phyloP scores from a whole-genome alignment of 352 stramenopile species.

The Phytophthora fragariaefolia region DNA sequence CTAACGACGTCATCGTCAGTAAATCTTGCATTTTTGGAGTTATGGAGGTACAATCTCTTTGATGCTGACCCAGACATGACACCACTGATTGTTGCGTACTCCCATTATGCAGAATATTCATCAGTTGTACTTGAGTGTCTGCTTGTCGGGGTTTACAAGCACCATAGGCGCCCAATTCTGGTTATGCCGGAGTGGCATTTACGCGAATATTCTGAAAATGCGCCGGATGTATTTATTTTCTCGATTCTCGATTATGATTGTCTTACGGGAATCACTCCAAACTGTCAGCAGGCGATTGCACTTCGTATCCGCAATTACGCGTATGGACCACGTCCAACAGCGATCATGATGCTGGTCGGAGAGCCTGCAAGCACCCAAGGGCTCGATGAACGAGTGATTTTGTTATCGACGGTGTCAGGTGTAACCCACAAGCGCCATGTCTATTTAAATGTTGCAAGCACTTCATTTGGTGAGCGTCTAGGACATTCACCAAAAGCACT shows the following conservation, averaged over 20 bases:
- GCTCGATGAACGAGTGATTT: slow-evolving; percentile 43
- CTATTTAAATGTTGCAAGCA: slow-evolving; percentile 43
- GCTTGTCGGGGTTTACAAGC: slow-evolving; percentile 31
- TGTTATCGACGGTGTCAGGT: slow-evolving; percentile 38
- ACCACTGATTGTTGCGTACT: slow-evolving; percentile 36
- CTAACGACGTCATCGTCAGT: neutral
- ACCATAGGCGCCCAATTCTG: slow-evolving; percentile 31
- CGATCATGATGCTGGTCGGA: slow-evolving; percentile 42
- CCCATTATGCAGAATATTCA: neutral
- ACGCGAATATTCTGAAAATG: slow-evolving; percentile 1
- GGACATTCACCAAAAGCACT: slow-evolving; percentile 34
- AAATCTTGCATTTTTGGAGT: slow-evolving; percentile 18
- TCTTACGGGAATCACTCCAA: slow-evolving; percentile 3
- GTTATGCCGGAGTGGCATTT: slow-evolving; percentile 34
- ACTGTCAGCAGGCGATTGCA: slow-evolving; percentile 14
- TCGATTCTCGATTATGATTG: slow-evolving; percentile 32
- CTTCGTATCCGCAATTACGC: slow-evolving; percentile 13
- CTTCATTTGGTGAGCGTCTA: slow-evolving; percentile 47
- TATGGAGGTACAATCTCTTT: slow-evolving; percentile 45
- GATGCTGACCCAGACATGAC: slow-evolving; percentile 13
- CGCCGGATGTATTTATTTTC: slow-evolving; percentile 53
- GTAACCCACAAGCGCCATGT: slow-evolving; percentile 21
- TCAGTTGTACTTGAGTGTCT: slow-evolving; percentile 42
- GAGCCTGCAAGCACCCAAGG: slow-evolving; percentile 27
- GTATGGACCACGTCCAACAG: neutral